phyloP scores from a whole-genome alignment of 1,284 basidiomycete genomes.

The Polyporus tsugae region DNA sequence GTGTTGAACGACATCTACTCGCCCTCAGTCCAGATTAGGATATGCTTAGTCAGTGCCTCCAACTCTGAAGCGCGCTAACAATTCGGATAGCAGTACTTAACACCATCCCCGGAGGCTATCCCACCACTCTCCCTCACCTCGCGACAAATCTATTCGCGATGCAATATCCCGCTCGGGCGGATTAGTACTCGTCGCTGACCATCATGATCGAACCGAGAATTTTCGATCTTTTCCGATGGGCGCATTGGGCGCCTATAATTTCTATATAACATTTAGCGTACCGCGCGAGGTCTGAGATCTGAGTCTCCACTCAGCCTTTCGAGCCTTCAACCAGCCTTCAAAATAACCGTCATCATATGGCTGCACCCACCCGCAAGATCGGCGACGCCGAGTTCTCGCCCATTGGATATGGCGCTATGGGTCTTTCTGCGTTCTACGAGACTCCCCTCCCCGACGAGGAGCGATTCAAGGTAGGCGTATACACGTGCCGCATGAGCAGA shows the following conservation, averaged over 20 bases:
- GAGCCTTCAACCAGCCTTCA: not conserved
- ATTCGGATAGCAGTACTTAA: too few species aligned
- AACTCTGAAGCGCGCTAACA: too few species aligned
- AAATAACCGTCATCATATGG: not conserved
- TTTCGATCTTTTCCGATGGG: not conserved
- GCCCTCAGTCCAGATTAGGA: too few species aligned
- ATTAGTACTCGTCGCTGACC: not conserved
- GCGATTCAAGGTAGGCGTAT: constrained; percentile 35
- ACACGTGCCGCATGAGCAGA: not conserved
- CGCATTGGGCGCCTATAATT: not conserved
- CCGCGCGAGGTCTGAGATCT: not conserved
- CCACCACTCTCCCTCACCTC: not conserved
- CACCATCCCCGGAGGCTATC: not conserved
- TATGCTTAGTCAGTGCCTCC: too few species aligned
- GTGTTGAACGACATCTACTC: too few species aligned
- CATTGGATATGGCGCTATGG: constrained; percentile 42
- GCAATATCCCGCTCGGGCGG: not conserved
- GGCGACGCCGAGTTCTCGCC: constrained; percentile 31
- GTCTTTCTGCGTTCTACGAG: constrained; percentile 38
- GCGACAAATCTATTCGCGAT: not conserved
- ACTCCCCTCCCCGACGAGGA: constrained; percentile 33
- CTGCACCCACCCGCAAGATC: constrained; percentile 11
- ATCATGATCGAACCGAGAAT: not conserved
- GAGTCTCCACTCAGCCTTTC: not conserved
- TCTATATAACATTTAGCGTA: not conserved